These are phyloP conservation scores for Phytophthora sp. DNA, from an alignment of 352 stramenopile genomes.

Conservation along the genomic window DNA sequence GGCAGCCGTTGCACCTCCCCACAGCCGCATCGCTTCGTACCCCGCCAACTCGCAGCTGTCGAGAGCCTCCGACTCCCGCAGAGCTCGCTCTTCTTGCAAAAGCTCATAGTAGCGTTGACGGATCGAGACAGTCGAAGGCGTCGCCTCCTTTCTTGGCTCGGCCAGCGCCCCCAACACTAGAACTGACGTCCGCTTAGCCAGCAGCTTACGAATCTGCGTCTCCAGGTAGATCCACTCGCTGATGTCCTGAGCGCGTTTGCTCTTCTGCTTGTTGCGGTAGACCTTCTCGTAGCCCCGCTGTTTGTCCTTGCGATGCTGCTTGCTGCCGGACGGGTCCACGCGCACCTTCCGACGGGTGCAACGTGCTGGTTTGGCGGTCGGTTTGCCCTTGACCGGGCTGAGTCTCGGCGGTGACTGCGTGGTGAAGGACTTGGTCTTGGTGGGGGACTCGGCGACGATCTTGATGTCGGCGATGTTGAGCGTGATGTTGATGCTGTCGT, in stretches of 20 bases:
- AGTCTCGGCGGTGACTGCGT: slow-evolving; percentile 5
- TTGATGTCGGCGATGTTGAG: slow-evolving; percentile 9
- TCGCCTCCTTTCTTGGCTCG: not conserved
- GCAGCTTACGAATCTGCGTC: slow-evolving; percentile 15
- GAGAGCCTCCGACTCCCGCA: slow-evolving; percentile 15
- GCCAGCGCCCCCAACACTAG: not conserved
- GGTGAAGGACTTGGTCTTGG: not conserved
- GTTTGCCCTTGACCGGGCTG: slow-evolving; percentile 18
- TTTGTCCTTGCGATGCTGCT: slow-evolving; percentile 38
- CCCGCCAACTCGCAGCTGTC: slow-evolving; percentile 17
- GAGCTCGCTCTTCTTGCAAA: slow-evolving; percentile 26
- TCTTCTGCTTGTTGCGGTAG: slow-evolving; percentile 33
- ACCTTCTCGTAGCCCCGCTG: slow-evolving; percentile 42
- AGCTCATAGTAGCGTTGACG: slow-evolving; percentile 27
- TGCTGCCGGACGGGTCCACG: slow-evolving; percentile 11
- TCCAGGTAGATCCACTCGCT: slow-evolving; percentile 33
- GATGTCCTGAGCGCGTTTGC: slow-evolving; percentile 11
- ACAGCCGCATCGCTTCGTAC: slow-evolving; percentile 24
- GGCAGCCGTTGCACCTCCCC: slow-evolving; percentile 13
- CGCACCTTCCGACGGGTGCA: slow-evolving; percentile 6
- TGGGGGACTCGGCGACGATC: not conserved
- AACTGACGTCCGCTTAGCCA: slow-evolving; percentile 30
- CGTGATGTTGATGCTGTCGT: not conserved
- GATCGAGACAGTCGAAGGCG: slow-evolving; percentile 9
- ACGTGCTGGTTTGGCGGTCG: slow-evolving; percentile 13